phyloP scores from a whole-genome alignment of 2,329 filamentous ascomycete species.

The Neobulgaria alba region DNA sequence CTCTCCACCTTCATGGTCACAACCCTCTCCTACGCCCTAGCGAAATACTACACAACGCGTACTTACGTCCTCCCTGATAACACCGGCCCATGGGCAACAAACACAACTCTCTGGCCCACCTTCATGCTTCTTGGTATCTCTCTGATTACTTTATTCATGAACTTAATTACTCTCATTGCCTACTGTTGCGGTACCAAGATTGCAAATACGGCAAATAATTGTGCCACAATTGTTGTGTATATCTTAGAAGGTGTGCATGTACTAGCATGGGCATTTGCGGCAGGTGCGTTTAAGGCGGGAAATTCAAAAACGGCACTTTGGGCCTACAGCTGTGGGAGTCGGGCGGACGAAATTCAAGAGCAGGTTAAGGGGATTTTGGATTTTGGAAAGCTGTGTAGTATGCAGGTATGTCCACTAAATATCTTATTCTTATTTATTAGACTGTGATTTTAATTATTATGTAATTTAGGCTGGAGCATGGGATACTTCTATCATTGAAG shows the following conservation, averaged over 20 bases:
- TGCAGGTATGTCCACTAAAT: conserved; percentile 15
- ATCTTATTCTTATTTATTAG: no score
- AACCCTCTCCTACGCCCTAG: conserved; percentile 14
- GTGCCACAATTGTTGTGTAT: conserved; percentile 5
- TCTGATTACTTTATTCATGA: conserved; percentile 13
- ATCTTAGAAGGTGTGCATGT: conserved; percentile 9
- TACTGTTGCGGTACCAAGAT: conserved; percentile 12
- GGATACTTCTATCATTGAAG: conserved; percentile 15
- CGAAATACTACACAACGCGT: conserved; percentile 15
- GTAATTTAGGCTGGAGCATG: conserved; percentile 8
- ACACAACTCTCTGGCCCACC: conserved; percentile 14
- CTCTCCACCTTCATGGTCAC: conserved; percentile 13
- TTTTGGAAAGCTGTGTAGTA: conserved; percentile 18
- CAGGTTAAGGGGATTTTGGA: conserved; percentile 13
- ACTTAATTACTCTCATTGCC: conserved; percentile 9
- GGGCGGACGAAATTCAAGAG: conserved; percentile 11
- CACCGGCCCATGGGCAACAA: conserved; percentile 8
- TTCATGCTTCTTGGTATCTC: conserved; percentile 15
- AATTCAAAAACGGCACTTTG: conserved; percentile 11
- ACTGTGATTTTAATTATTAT: no score
- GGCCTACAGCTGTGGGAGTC: conserved; percentile 14
- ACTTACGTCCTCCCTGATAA: conserved; percentile 5
- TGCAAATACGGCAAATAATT: conserved; percentile 11
- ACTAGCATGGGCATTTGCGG: conserved; percentile 10
- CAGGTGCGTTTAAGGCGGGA: conserved; percentile 9